Evolutionary conservation across 1,284 basidiomycete genomes (phyloP).

Genomic region (Apiotrichum laibachii): DNA sequence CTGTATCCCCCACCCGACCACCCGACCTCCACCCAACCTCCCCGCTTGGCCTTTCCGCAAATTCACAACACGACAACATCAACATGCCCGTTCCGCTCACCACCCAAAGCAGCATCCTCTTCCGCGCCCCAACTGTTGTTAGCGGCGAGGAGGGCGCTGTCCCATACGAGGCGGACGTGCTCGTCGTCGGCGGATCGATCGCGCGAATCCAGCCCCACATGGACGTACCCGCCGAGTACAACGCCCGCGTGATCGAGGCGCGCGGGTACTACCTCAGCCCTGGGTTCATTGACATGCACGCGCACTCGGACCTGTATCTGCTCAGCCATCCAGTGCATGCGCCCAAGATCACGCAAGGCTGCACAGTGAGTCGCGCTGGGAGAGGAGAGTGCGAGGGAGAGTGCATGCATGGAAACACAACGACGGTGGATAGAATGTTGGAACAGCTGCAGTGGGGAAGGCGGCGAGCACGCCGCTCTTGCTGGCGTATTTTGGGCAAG

Average conservation of each 20-base stretch:
- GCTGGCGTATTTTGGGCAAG: too few relatives aligned
- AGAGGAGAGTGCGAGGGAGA: too few relatives aligned
- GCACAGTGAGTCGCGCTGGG: constrained; percentile 32
- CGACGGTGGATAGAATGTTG: too few relatives aligned
- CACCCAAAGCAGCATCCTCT: constrained; percentile 14
- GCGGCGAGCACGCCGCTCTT: too few relatives aligned
- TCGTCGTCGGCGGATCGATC: too few relatives aligned
- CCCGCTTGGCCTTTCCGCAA: too few relatives aligned
- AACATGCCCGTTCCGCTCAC: background rate
- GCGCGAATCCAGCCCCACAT: constrained; percentile 24
- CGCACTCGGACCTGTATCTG: constrained; percentile 48
- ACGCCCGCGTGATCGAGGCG: constrained; percentile 26
- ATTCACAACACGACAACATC: too few relatives aligned
- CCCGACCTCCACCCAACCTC: too few relatives aligned
- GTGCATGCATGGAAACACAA: background rate
- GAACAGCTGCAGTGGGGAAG: too few relatives aligned
- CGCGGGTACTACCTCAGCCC: constrained; percentile 37
- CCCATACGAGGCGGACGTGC: constrained; percentile 35
- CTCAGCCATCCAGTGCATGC: constrained; percentile 42
- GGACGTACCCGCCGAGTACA: background rate
- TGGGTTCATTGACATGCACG: constrained; percentile 51
- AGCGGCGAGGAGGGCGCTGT: constrained; percentile 27
- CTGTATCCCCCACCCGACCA: too few relatives aligned
- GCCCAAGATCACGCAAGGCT: constrained; percentile 48
- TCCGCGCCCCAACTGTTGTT: constrained; percentile 32